phyloP scores from a whole-genome alignment of 768 basidiomycete species.

The Trametes maxima region DNA sequence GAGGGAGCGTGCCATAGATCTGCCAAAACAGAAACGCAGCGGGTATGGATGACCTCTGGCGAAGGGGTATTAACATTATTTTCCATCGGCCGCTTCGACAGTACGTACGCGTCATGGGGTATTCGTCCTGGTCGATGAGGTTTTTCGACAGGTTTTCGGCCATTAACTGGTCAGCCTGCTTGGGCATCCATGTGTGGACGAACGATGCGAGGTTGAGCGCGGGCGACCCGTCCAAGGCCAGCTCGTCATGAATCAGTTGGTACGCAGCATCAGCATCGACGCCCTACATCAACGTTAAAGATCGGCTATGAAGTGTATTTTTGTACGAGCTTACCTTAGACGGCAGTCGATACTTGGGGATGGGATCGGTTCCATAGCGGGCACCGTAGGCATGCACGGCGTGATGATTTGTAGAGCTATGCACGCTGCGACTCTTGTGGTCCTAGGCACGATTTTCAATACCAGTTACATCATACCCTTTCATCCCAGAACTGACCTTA shows the following conservation, averaged over 20 bases:
- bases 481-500: conserved; percentile 40
- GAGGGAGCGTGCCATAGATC: conserved; percentile 69
- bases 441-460: conserved; percentile 23
- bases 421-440: conserved; percentile 35
- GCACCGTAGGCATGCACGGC: conserved; percentile 55
- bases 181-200: conserved; percentile 67
- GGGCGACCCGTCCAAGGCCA: conserved; percentile 56
- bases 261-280: conserved; percentile 52
- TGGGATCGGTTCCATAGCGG: conserved; percentile 64
- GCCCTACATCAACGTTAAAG: conserved; percentile 42
- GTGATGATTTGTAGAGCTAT: conserved; percentile 39
- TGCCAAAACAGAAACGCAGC: conserved; percentile 58
- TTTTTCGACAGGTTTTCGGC: conserved; percentile 68
- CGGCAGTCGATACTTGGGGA: conserved; percentile 72
- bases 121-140: conserved; percentile 71
- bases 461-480: conserved; percentile 1
- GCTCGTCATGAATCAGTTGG: conserved; percentile 66
- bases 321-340: conserved; percentile 42
- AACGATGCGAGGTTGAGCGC: conserved; percentile 67
- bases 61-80: neutral
- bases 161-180: conserved; percentile 55
- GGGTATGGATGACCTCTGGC: conserved; percentile 46
- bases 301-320: neutral
- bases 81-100: neutral
- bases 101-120: conserved; percentile 54